Evolutionary conservation across 345 rosid genomes (phyloP).

Genomic region (Capsella bursapastoris): DNA sequence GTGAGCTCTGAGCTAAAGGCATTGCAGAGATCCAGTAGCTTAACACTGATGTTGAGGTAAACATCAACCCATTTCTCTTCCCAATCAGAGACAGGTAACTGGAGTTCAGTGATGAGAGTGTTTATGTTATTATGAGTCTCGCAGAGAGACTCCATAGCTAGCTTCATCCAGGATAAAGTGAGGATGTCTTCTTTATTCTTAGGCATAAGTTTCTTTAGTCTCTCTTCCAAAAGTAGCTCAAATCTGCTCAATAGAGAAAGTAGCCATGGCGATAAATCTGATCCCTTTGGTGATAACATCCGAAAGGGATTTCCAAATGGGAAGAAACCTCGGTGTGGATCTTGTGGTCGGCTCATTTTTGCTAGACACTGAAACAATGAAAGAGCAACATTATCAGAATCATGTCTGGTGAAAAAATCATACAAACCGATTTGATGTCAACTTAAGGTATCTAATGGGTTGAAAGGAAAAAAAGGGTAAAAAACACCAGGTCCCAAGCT

Average conservation of each 20-base stretch:
- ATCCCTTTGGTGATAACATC: constrained; percentile 71
- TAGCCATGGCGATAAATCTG: constrained; percentile 66
- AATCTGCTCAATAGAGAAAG: constrained; percentile 54
- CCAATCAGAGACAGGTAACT: constrained; percentile 86
- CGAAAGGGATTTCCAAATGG: constrained; percentile 90
- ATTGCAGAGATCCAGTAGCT: constrained; percentile 78
- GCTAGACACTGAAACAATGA: constrained; percentile 13
- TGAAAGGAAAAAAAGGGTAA: neutral
- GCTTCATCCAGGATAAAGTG: constrained; percentile 81
- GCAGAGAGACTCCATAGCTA: constrained; percentile 77
- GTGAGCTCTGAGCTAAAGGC: constrained; percentile 83
- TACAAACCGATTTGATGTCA: neutral
- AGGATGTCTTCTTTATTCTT: constrained; percentile 66
- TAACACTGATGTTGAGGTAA: constrained; percentile 84
- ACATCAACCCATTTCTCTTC: constrained; percentile 92
- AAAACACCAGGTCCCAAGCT: constrained; percentile 6
- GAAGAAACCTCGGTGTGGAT: constrained; percentile 71
- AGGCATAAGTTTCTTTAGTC: constrained; percentile 66
- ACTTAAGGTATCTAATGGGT: neutral
- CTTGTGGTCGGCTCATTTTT: constrained; percentile 83
- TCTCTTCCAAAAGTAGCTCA: constrained; percentile 68
- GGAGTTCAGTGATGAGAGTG: constrained; percentile 69
- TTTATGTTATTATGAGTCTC: constrained; percentile 73
- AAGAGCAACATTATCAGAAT: constrained; percentile 13
- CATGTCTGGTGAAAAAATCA: neutral